Percentiles rank a stretch among this genome's conserved stretches.
Evolutionary conservation across 1,284 basidiomycete species (phyloP).

Genomic region (Fistulinella staudtii): DNA sequence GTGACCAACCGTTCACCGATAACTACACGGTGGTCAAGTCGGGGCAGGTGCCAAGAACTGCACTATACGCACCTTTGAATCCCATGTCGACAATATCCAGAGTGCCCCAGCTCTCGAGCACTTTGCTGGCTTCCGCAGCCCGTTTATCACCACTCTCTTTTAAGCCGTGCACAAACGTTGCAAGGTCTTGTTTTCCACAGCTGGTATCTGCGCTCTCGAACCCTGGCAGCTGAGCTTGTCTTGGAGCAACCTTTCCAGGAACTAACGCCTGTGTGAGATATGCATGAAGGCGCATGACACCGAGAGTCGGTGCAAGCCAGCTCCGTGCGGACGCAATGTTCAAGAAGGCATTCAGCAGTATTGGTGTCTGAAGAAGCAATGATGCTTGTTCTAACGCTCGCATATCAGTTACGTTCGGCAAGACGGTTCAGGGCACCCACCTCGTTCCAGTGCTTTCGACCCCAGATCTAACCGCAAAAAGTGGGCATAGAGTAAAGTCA

Average conservation of each 20-base stretch:
- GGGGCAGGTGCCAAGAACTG: background rate
- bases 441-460: constrained; percentile 55
- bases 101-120: constrained; percentile 72
- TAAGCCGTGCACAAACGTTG: constrained; percentile 16
- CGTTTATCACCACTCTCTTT: constrained; percentile 19
- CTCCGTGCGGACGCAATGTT: constrained; percentile 84
- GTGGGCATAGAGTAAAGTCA: constrained; percentile 84
- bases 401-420: constrained; percentile 8
- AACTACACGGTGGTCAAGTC: constrained; percentile 47
- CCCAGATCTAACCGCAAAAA: constrained; percentile 71
- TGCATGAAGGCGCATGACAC: constrained; percentile 80
- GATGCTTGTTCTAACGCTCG: constrained; percentile 55
- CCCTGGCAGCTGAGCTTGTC: constrained; percentile 69
- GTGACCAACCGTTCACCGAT: constrained; percentile 88
- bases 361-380: constrained; percentile 67
- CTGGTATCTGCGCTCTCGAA: constrained; percentile 49
- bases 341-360: constrained; percentile 79
- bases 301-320: constrained; percentile 84
- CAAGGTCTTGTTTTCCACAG: constrained; percentile 19
- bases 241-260: constrained; percentile 46
- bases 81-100: constrained; percentile 81
- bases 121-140: constrained; percentile 57
- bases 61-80: constrained; percentile 71
- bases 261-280: constrained; percentile 84
- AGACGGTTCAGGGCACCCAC: constrained; percentile 43